phyloP scores from a whole-genome alignment of 768 basidiomycete genomes.

The Tephrocybe sp. region DNA sequence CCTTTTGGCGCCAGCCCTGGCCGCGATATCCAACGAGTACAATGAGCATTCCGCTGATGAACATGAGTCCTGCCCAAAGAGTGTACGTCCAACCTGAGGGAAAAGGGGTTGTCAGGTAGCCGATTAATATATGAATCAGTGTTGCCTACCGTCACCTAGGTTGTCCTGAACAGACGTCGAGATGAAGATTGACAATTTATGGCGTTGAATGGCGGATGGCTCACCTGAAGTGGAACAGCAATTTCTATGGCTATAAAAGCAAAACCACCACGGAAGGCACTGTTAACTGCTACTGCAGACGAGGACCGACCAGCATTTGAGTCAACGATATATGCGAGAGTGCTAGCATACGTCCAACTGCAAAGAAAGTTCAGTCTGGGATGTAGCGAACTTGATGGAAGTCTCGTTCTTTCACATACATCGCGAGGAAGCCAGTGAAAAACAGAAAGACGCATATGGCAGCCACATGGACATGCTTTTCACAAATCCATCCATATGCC shows the following conservation, averaged over 20 bases:
- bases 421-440: slow-evolving; percentile 66
- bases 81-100: slow-evolving; percentile 66
- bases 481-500: slow-evolving; percentile 73
- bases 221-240: slow-evolving; percentile 68
- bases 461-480: slow-evolving; percentile 60
- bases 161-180: slow-evolving; percentile 47
- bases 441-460: slow-evolving; percentile 73
- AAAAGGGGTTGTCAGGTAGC: background rate
- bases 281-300: slow-evolving; percentile 74
- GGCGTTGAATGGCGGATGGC: slow-evolving; percentile 14
- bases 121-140: background rate
- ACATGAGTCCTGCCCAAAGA: slow-evolving; percentile 50
- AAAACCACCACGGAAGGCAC: slow-evolving; percentile 64
- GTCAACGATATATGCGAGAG: slow-evolving; percentile 84
- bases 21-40: slow-evolving; percentile 61
- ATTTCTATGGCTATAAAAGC: slow-evolving; percentile 72
- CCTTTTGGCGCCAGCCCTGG: slow-evolving; percentile 50
- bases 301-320: slow-evolving; percentile 80
- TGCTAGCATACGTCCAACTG: slow-evolving; percentile 60
- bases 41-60: slow-evolving; percentile 51
- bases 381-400: background rate
- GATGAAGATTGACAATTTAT: background rate
- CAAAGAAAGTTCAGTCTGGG: background rate
- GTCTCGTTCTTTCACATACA: slow-evolving; percentile 58
- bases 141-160: slow-evolving; percentile 65